Evolutionary conservation across 2,329 filamentous ascomycete species (phyloP), one percentile per base, ranked within the genome.

Genomic region (Delphinella strobiligena): DNA sequence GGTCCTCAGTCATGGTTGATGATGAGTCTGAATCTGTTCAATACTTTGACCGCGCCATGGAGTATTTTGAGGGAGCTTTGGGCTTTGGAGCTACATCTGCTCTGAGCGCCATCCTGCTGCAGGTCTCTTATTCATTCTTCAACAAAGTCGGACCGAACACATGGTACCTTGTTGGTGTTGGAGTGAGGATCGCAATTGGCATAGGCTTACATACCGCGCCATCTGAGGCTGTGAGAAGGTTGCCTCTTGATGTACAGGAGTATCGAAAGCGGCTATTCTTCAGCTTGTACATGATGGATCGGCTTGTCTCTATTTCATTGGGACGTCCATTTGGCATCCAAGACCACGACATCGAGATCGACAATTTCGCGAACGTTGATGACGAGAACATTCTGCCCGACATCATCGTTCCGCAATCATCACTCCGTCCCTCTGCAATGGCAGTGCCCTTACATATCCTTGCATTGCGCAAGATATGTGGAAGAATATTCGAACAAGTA

Each of bases 261-360:
- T 51, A 57, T 29, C 55, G 61, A 5, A 68, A 67, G 35, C 55
- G 65, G 2, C 45, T 68, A 1, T 68, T 68, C 47, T 67, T 63
- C 31, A 66, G 61, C 1, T 51, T 69, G 4, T 69, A 68, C 35
- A 68, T 68, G 64, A 68, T 68, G 65, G 65, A 69, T 49, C 60
- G 63, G 1, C 56, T 68, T 1, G 64, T 67, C 4, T 68, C 64
- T 4, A 58, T 62, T 19, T 59, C 64, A 2, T 46, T 68, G 2
- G 65, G 65, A 1, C 54, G 65, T 1, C 64, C 65, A 0, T 68
- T 67, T 45, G 64, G 63, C 2, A 53, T 68, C 3, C 62, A 66
- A 16, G 65, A 68, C 32, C 62, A 66, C 30, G 64, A 68, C 40
- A 62, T 68, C 5, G 62, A 66, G 33, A 55, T 66, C 3, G 44